Base-by-base conservation (phyloP, 2,329 filamentous ascomycete species). In the Fusarium sp. region DNA sequence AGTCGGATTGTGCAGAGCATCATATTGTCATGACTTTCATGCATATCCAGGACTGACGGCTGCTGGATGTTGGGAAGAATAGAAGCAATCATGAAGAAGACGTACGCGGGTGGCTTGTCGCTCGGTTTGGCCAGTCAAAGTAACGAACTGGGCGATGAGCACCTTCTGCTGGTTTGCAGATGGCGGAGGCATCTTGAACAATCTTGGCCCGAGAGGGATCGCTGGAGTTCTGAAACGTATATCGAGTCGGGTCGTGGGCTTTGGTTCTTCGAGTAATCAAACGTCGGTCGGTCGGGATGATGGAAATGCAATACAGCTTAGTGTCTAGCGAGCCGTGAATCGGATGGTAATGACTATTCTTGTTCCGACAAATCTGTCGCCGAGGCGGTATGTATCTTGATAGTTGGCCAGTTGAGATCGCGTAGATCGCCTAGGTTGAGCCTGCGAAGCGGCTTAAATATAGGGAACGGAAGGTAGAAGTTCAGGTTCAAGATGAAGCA, bases 71-170 rank as follows among this genome's bases (percentile, higher is more conserved):
- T 45, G 39, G 42, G 19, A 25, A 31, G 41, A 44, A 59, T 18
- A n/a, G 37, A 43, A 43, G 28, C 21, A 43, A 56, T 44, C 25
- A 57, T 59, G 51, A 30, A 39, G 23, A 48, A 56, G 45, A 81
- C 82, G 70, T 81, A 86, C 84, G 77, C 80, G 79, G 60, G 78
- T 76, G 37, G 84, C 84, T 34, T 77, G 79, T 63, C 82, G 80
- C 54, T 84, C 84, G 18, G 77, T 76, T 18, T 80, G 79, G 34
- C 83, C 83, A 13, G 84, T 85, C 48, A 82, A 72, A 51, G 76
- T 67, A 51, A 81, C 74, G 67, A 86, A 85, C 74, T 84, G 78
- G 51, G 74, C 68, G 63, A 81, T 75, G 70, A 82, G 61, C 42
- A 77, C 74, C 77, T 81, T 83, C 71, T 84, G 80, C 65, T 80